phyloP scores from a whole-genome alignment of 306 rosid species.

The Prinsepia uniflora region DNA sequence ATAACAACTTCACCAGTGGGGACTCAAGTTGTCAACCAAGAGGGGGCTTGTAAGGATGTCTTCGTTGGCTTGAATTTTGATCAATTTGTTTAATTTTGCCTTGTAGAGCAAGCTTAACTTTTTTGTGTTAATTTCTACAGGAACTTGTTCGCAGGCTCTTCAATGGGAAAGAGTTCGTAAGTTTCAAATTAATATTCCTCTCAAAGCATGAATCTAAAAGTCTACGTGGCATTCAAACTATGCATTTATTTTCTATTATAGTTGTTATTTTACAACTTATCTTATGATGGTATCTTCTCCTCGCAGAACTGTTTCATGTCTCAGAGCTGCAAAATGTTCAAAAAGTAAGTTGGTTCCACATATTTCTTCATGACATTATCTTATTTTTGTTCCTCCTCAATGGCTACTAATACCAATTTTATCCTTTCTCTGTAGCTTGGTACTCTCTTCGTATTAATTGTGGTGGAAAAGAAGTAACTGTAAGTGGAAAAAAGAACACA shows the following conservation, averaged over 20 bases:
- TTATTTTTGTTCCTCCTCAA: neutral
- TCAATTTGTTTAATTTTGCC: neutral
- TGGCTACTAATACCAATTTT: neutral
- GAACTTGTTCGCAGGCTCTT: constrained; percentile 55
- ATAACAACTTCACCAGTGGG: constrained; percentile 43
- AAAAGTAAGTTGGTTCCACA: constrained; percentile 34
- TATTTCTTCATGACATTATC: neutral
- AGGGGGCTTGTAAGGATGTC: constrained; percentile 43
- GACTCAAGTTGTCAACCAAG: constrained; percentile 38
- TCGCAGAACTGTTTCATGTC: constrained; percentile 49
- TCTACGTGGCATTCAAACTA: neutral
- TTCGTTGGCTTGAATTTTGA: neutral
- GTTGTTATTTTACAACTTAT: constrained; percentile 4
- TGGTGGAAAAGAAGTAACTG: constrained; percentile 41
- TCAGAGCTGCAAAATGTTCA: constrained; percentile 30
- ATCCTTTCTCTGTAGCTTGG: constrained; percentile 24
- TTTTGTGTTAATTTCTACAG: constrained; percentile 29
- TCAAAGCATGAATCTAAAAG: neutral
- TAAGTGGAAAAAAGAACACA: neutral
- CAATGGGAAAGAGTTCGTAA: constrained; percentile 40
- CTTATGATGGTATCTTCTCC: constrained; percentile 1
- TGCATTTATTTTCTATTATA: neutral
- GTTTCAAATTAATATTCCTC: constrained; percentile 23
- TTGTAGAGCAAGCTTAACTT: neutral
- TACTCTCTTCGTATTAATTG: constrained; percentile 58